These are phyloP conservation scores for Citrus glauca DNA, from an alignment of 345 rosid species.

Conservation along the genomic window DNA sequence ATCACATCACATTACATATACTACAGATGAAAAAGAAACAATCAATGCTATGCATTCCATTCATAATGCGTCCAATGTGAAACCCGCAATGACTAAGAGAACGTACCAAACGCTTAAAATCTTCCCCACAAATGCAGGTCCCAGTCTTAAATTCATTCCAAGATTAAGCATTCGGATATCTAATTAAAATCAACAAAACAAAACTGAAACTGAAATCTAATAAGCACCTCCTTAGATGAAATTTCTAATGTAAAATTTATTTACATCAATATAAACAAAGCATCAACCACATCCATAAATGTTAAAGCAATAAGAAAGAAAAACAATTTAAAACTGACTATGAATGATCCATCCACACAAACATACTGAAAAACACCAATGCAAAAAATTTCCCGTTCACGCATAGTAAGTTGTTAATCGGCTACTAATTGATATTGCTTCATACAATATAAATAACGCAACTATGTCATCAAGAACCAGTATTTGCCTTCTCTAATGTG, in stretches of 20 bases:
- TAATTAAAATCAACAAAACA: background rate
- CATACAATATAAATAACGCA: background rate
- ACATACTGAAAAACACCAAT: background rate
- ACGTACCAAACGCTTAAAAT: no score
- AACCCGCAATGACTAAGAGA: no score
- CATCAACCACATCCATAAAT: background rate
- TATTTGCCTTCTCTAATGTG: background rate
- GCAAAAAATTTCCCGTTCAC: background rate
- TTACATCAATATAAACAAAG: background rate
- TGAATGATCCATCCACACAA: background rate
- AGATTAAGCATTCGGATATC: background rate
- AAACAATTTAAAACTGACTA: background rate
- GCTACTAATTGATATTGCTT: background rate
- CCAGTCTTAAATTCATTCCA: no score
- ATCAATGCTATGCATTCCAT: no score
- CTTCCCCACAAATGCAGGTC: no score
- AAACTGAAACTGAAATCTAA: background rate
- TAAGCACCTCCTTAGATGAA: background rate
- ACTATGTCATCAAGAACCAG: background rate
- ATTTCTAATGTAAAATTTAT: background rate
- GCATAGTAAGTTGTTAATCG: background rate
- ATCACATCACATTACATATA: no score
- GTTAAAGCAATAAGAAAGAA: background rate
- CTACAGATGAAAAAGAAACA: no score
- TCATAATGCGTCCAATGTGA: no score